Evolutionary conservation across 495 filamentous ascomycete genomes (phyloP), one percentile per base, ranked within the genome.

Genomic region (Talaromyces nanjingensis): DNA sequence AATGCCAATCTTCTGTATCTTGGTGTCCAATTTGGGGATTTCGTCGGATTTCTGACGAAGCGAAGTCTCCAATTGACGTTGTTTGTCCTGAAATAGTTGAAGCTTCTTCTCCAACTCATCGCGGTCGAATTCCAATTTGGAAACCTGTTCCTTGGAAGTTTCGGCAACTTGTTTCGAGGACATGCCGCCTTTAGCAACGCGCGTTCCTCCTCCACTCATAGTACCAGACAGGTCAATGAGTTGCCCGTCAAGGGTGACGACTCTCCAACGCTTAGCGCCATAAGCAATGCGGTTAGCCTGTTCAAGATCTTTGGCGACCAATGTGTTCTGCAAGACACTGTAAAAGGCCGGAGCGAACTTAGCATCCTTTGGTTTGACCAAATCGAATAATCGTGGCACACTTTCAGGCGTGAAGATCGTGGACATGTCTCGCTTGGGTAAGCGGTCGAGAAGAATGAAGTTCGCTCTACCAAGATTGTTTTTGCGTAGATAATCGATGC

Each of bases 261-360:
- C 96, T 68, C 94, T 86, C 93, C 94, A 98, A 67, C 96, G 81
- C 71, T 84, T 88, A 47, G 89, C 89, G 55, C 94, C 94, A 68
- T 97, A 98, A 24, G 94, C 96, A 65, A 98, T 96, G 24, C 93
- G 86, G 71, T 98, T 97, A 2, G 94, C 94, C 72, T 98, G 93
- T 49, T 89, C 87, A 22, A 98, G 82, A 69, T 97, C 92, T 62
- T 89, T 91, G 6, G 96, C 94, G 47, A 98, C 94, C 9, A 98
- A 77, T 2, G 94, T 98, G 70, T 98, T 91, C 68, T 96, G 88
- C 53, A 98, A 85, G 11, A 96, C 89, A 65, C 90, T 92, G 73
- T 92, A 97, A 77, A 98, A 98, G 1, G 94, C 96, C 7, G 92
- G 89, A n/a, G 82, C 81, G 72, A 97, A 97, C 65, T 83, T 89